Conservation (phyloP, 768 basidiomycete species). For the Myochromella boudieri region DNA sequence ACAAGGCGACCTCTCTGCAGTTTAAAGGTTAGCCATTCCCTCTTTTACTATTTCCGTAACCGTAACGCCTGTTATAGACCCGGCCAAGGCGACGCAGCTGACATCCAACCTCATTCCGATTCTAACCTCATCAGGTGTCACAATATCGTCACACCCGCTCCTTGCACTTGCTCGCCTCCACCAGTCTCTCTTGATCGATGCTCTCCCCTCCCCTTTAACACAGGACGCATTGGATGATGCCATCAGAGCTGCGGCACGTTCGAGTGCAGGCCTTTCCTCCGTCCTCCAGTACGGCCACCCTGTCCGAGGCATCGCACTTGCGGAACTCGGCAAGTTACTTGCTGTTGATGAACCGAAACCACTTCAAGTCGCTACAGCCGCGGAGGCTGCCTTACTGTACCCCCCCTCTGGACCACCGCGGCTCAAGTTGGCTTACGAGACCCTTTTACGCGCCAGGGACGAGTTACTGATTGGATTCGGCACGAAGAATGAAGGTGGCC, state of each 20-base stretch:
- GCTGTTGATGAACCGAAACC: conserved; percentile 73
- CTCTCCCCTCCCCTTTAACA: conserved; percentile 38
- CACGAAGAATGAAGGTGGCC: conserved; percentile 62
- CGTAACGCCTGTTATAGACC: conserved; percentile 43
- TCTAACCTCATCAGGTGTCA: conserved; percentile 55
- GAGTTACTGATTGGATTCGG: conserved; percentile 78
- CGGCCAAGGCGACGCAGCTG: conserved; percentile 53
- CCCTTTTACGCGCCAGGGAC: conserved; percentile 56
- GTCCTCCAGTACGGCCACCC: conserved; percentile 73
- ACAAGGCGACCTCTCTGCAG: conserved; percentile 68
- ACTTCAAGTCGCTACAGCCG: conserved; percentile 17
- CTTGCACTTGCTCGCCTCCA: conserved; percentile 73
- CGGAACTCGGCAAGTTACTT: conserved; percentile 81
- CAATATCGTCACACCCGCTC: conserved; percentile 74
- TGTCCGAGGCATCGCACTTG: conserved; percentile 67
- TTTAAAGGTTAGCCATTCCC: conserved; percentile 47
- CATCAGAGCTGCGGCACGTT: conserved; percentile 55
- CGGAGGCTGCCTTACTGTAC: conserved; percentile 32
- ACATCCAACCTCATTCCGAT: conserved; percentile 67
- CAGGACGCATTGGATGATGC: conserved; percentile 62
- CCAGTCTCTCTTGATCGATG: conserved; percentile 61
- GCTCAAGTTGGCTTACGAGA: conserved; percentile 63
- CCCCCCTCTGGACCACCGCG: conserved; percentile 69
- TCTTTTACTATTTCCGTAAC: background rate
- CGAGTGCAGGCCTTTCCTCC: conserved; percentile 49